Evolutionary conservation across 1,284 basidiomycete species (phyloP).

Genomic region (Tilletiopsis washingtonensis): DNA sequence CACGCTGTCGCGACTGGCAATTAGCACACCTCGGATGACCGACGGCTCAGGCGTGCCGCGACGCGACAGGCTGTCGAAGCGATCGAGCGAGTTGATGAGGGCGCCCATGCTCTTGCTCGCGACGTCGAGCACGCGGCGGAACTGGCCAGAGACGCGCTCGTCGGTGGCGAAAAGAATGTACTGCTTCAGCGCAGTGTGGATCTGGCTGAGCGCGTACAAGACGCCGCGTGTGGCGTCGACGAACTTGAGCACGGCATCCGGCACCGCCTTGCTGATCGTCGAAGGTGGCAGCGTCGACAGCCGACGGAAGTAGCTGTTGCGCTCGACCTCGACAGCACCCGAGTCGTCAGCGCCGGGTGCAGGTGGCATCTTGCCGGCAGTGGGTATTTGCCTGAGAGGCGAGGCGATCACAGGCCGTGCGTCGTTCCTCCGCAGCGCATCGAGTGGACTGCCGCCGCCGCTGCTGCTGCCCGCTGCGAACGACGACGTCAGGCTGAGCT

Average conservation of each 20-base stretch:
- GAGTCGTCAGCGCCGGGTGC: conserved; percentile 10
- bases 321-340: conserved; percentile 55
- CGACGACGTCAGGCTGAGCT: too few relatives aligned
- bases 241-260: conserved; percentile 63
- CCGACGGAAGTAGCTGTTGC: conserved; percentile 81
- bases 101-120: conserved; percentile 73
- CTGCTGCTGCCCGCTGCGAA: too few relatives aligned
- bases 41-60: conserved; percentile 57
- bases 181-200: conserved; percentile 80
- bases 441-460: too few relatives aligned
- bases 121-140: conserved; percentile 75
- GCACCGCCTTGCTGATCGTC: conserved; percentile 63
- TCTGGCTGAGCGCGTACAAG: conserved; percentile 83
- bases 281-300: conserved; percentile 65
- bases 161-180: conserved; percentile 79
- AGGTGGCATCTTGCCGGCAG: conserved; percentile 14
- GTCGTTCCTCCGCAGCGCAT: too few relatives aligned
- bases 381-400: too few relatives aligned
- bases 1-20: conserved; percentile 77
- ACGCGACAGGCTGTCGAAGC: conserved; percentile 77
- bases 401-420: too few relatives aligned
- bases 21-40: conserved; percentile 70
- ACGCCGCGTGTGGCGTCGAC: conserved; percentile 84
- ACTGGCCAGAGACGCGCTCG: conserved; percentile 66
- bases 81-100: conserved; percentile 80